Conservation (phyloP, 2,329 filamentous ascomycete genomes). For the Penicillium sp. region DNA sequence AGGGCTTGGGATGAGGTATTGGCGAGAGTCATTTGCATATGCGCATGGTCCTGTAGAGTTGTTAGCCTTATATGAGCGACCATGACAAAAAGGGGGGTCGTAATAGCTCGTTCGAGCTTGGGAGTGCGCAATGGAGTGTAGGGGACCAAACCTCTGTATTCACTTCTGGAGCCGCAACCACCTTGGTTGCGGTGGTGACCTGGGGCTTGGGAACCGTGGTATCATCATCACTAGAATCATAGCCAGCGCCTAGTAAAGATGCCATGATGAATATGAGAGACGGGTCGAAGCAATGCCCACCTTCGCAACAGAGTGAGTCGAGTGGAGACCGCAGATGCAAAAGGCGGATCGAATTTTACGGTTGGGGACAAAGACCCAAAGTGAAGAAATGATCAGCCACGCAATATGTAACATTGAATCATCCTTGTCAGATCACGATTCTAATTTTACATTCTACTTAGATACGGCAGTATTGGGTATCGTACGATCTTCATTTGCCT, state of each 20-base stretch:
- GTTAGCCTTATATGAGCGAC: constrained; percentile 33
- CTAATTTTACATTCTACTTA: not conserved
- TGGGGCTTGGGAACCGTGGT: constrained; percentile 23
- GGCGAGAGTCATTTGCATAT: constrained; percentile 49
- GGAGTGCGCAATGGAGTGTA: constrained; percentile 4
- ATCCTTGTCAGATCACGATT: not conserved
- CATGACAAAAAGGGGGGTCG: not conserved
- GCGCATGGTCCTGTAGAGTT: constrained; percentile 45
- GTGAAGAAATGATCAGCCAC: constrained; percentile 18
- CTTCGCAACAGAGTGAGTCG: constrained; percentile 3
- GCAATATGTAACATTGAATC: not conserved
- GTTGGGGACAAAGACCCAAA: constrained; percentile 22
- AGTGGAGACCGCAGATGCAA: constrained; percentile 7
- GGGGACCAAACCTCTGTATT: constrained; percentile 53
- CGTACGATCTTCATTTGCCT: constrained; percentile 38
- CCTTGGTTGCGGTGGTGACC: constrained; percentile 31
- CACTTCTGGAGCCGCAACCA: constrained; percentile 51
- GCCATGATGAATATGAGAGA: constrained; percentile 30
- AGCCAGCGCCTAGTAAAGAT: constrained; percentile 41
- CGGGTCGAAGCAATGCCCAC: not conserved
- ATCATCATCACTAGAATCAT: constrained; percentile 50
- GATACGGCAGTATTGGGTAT: constrained; percentile 23
- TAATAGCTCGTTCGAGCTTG: not conserved
- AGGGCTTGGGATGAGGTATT: constrained; percentile 49
- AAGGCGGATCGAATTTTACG: constrained; percentile 29